Conservation (phyloP, 73 alveolate genomes). For the Paramecium bursaria region DNA sequence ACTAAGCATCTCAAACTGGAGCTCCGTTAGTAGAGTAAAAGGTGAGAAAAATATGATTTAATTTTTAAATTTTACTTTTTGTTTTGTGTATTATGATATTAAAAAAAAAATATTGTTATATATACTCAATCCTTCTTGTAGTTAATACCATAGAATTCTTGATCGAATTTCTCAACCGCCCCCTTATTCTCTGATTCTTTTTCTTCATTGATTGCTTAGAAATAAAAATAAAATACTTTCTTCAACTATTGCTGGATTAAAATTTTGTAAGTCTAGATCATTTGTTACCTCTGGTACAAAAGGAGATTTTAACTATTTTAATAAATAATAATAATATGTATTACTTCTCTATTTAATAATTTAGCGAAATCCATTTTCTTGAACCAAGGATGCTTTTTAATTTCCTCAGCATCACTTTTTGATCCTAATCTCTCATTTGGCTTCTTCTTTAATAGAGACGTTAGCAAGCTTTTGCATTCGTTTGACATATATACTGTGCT, state of each 20-base stretch:
- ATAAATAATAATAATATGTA: neutral
- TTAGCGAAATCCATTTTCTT: conserved; percentile 90
- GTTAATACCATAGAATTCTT: conserved; percentile 34
- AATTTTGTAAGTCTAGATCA: conserved; percentile 61
- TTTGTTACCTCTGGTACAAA: conserved; percentile 74
- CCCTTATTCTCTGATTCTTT: neutral
- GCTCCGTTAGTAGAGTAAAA: conserved; percentile 28
- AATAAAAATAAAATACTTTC: conserved; percentile 43
- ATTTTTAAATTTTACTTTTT: too few relatives aligned
- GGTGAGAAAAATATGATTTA: conserved; percentile 53
- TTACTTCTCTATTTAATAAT: conserved; percentile 79
- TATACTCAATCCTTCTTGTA: conserved; percentile 25
- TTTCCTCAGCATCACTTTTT: conserved; percentile 88
- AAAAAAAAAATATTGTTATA: too few relatives aligned
- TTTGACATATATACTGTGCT: conserved; percentile 74
- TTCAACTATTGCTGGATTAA: conserved; percentile 49
- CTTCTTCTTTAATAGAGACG: conserved; percentile 81
- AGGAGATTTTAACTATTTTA: conserved; percentile 75
- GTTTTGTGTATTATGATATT: too few relatives aligned
- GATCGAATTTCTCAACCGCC: conserved; percentile 38
- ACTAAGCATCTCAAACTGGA: conserved; percentile 16
- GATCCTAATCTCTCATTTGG: conserved; percentile 95
- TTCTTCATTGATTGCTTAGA: neutral
- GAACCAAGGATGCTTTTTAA: conserved; percentile 95
- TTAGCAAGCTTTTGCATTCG: conserved; percentile 76